Base-by-base conservation (phyloP, 805 yeast genomes). In the Komagataella populi region DNA sequence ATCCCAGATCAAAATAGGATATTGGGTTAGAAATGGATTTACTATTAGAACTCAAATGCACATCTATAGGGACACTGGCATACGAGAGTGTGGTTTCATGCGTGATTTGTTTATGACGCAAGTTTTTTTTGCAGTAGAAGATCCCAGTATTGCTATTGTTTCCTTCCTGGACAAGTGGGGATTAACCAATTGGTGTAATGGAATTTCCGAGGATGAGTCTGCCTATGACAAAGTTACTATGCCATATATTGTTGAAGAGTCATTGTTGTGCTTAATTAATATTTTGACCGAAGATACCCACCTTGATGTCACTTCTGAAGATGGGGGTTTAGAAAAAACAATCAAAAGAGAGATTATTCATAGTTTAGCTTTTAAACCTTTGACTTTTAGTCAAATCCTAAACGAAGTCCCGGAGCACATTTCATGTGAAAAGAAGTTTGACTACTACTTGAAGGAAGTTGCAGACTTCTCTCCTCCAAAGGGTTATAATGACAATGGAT, bases 21-120 rank as follows among this genome's bases (percentile, higher is more conserved):
- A 84, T 52, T 91, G 98, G 98, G 96, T 91, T 0, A 76, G 98
- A 59, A 91, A 91, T 65, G 99, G 99, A 0, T 76, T 79, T 53
- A 83, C 90, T 45, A 81, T 88, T 4, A 73, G 84, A 45, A 80
- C 82, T 23, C 98, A 91, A 61, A 73, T 85, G 55, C 84, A 81
- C 57, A 80, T 89, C 52, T 91, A 91, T 63, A 76, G 84, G 45
- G 83, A 79, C 53, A 76, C 89, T 10, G 85, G 88, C 3, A 72
- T 90, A 49, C 71, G 97, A 51, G 97, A 90, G 55, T 78, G 80
- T 54, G 95, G 96, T 0, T 90, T 75, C 60, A 71, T 81, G 57
- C 74, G 95, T 57, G 98, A 93, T 59, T 62, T 91, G 18, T 85
- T 77, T 60, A 69, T 87, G 60, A 71, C 79, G 0, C 98, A 93